Base-by-base conservation (phyloP, 2,329 filamentous ascomycete species). In the Aureobasidium sp. region DNA sequence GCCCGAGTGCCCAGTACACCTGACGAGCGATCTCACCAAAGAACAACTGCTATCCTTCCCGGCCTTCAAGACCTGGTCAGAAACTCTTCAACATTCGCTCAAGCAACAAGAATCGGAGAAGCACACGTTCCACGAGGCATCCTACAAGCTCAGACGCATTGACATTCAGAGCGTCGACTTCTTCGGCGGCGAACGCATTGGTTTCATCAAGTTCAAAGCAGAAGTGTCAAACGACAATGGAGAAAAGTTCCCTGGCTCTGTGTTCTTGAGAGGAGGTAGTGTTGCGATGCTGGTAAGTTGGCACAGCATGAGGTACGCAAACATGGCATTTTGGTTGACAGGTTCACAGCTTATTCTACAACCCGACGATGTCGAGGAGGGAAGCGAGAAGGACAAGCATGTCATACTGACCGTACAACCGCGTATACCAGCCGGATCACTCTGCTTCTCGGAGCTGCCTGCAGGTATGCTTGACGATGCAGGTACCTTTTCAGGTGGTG, bases 401-500 rank as follows among this genome's bases (percentile, higher is more conserved):
- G 79, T 79, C 4, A 74, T 85, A 27, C 65, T 85, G 10, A 82
- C 82, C 0, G 69, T 83, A 4, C 82, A 84, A 63, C 81, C 82
- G 11, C 78, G 82, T 27, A 77, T 83, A 11, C 79, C 82, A 4
- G 79, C 81, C 0, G 80, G 78, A 0, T 80, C 77, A 1, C 73
- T 84, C 3, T 71, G 77, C 1, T 80, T 85, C 61, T 66, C 75
- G 13, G 82, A 84, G 67, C 77, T 85, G 9, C 82, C 82, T 2
- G 82, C 82, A 0, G 82, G 82, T 19, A 84, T 85, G 81, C 72
- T 85, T 1, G 82, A 85, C 64, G 79, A 80, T 62, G 73, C 71
- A 38, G 78, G 79, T 10, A 77, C 76, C 0, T 81, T 84, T 62
- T 72, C 75, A 0, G 81, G 82, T 7, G 78, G 74, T 10, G 82